These are phyloP conservation scores for Neurospora sp. DNA, from an alignment of 495 filamentous ascomycete genomes.

Conservation along the genomic window DNA sequence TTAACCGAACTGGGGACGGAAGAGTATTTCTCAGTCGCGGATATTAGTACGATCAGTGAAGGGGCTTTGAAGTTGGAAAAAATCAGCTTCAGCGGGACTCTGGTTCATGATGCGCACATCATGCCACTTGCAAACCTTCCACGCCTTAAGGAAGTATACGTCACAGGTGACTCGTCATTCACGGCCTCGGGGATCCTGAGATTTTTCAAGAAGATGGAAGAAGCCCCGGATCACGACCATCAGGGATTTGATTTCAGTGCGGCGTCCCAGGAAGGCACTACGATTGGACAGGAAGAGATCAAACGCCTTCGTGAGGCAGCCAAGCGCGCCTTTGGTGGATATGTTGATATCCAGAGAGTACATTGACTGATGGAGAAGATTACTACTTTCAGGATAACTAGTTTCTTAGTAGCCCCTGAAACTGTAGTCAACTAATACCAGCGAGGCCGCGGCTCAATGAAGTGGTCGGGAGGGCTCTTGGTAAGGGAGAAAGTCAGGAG, in stretches of 20 bases:
- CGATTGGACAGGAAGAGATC: not conserved
- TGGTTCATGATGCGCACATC: slow-evolving; percentile 42
- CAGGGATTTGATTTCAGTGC: slow-evolving; percentile 8
- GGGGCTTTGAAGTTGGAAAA: slow-evolving; percentile 42
- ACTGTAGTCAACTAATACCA: not conserved
- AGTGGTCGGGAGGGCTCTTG: not conserved
- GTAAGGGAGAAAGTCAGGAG: not conserved
- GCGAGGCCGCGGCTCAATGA: not conserved
- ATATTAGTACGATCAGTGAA: slow-evolving; percentile 11
- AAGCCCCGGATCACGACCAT: slow-evolving; percentile 16
- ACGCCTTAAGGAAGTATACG: slow-evolving; percentile 35
- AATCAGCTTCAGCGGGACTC: slow-evolving; percentile 44
- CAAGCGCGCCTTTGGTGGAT: not conserved
- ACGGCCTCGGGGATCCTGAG: slow-evolving; percentile 31
- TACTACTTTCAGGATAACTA: not conserved
- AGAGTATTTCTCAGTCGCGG: slow-evolving; percentile 6
- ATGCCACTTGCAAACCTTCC: slow-evolving; percentile 26
- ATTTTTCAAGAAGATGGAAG: slow-evolving; percentile 34
- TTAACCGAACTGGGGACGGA: slow-evolving; percentile 21
- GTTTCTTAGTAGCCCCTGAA: not conserved
- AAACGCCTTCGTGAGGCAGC: not conserved
- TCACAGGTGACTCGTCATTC: slow-evolving; percentile 41
- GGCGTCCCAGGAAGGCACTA: not conserved
- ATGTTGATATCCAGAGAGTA: not conserved
- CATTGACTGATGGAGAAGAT: not conserved